Percentiles rank a stretch among this genome's conserved stretches.
Conservation (phyloP, 1,139 yeast species). For the Diutina siamensis region DNA sequence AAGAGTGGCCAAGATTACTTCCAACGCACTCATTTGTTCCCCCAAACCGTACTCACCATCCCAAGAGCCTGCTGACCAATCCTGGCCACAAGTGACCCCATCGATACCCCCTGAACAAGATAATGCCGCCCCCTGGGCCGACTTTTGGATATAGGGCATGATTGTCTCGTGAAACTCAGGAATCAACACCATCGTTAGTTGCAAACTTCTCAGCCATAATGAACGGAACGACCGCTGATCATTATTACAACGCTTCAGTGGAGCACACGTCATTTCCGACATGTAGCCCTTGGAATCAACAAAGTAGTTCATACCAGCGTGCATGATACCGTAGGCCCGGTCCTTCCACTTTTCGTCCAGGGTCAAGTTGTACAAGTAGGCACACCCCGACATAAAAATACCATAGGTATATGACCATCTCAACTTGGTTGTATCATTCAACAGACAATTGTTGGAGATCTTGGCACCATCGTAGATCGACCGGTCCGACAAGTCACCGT, state of each 20-base stretch:
- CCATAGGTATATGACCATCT: slow-evolving; percentile 93
- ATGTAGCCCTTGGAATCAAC: slow-evolving; percentile 31
- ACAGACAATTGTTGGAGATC: slow-evolving; percentile 52
- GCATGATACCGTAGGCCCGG: slow-evolving; percentile 42
- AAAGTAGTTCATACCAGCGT: slow-evolving; percentile 45
- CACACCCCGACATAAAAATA: slow-evolving; percentile 66
- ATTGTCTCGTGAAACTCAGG: slow-evolving; percentile 51
- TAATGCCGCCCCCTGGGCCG: slow-evolving; percentile 71
- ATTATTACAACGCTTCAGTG: slow-evolving; percentile 45
- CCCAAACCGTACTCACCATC: slow-evolving; percentile 84
- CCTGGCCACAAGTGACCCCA: slow-evolving; percentile 81
- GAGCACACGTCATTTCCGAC: slow-evolving; percentile 78
- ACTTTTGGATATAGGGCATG: slow-evolving; percentile 19
- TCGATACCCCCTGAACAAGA: slow-evolving; percentile 82
- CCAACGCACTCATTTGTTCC: slow-evolving; percentile 85
- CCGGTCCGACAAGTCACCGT: slow-evolving; percentile 26
- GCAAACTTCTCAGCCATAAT: slow-evolving; percentile 64
- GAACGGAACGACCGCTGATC: slow-evolving; percentile 91
- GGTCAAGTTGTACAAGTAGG: slow-evolving; percentile 70
- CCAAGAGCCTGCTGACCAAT: slow-evolving; percentile 58
- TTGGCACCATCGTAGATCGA: slow-evolving; percentile 69
- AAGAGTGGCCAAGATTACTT: slow-evolving; percentile 30
- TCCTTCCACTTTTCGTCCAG: slow-evolving; percentile 58
- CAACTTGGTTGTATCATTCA: slow-evolving; percentile 30
- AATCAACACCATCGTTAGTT: slow-evolving; percentile 59